Base-by-base conservation (phyloP, 2,329 filamentous ascomycete species). In the Helotiales sp. region DNA sequence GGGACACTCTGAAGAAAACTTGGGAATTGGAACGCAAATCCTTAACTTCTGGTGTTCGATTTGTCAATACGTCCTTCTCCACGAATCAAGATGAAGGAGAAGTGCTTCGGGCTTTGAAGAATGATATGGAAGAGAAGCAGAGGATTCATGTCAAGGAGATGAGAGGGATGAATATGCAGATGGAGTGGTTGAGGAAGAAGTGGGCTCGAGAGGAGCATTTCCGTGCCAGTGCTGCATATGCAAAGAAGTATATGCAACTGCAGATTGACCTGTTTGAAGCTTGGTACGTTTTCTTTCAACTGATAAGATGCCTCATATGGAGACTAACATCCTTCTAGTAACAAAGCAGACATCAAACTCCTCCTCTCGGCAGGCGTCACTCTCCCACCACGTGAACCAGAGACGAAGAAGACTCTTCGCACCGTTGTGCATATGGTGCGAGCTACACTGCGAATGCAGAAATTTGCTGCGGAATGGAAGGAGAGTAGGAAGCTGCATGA, bases 331-430 rank as follows among this genome's bases (percentile, higher is more conserved):
- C 33, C 44, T 22, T 62, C 72, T 73, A 98, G 95, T 77, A 99
- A 98, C 78, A 88, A 93, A 73, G 89, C 91, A 60, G 91, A 98
- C 72, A 86, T 98, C 58, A 85, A 87, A 52, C 88, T 97, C 70
- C 86, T 98, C 62, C 84, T 89, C 66, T 83, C 89, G 66, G 96
- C 31, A 36, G 91, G 90, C 62, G 84, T 90, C 62, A 81, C 57
- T 31, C 52, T 55, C 15, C 62, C 62, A 22, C 46, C 51, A 13
- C 19, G 34, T 5, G 53, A 57, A 29, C 54, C 57, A 12, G 61
- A 66, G 55, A 61, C 62, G 42, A 58, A 55, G 38, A 59, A 62
- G 10, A 70, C 73, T 3, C 70, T 85, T 51, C 76, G 77, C 54
- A 74, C 76, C 5, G 78, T 81, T 1, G 79, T 74, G 2, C 65